Percentiles rank a stretch among this genome's conserved stretches.
Evolutionary conservation across 108 stramenopile species (phyloP).

Genomic region (Hondaea fermentalgiana): DNA sequence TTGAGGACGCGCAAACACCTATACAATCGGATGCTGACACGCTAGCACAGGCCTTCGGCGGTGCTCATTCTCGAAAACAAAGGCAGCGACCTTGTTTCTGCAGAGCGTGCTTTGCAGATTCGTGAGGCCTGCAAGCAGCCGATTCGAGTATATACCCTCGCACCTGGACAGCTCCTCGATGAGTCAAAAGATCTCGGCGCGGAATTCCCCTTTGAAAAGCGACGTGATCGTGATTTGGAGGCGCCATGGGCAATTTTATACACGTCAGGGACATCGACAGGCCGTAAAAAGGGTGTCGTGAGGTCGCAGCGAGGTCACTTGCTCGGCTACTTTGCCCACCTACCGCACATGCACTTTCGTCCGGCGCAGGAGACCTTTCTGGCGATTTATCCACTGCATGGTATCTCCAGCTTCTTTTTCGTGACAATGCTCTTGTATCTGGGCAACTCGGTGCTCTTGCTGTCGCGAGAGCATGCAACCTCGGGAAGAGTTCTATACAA

Average conservation of each 20-base stretch:
- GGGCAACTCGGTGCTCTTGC: neutral
- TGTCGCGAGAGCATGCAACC: neutral
- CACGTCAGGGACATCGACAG: neutral
- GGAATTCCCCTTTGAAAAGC: neutral
- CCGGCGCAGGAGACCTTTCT: neutral
- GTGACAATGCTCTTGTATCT: neutral
- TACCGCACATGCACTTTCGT: neutral
- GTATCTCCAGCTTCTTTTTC: constrained; percentile 12
- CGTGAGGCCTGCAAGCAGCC: no score
- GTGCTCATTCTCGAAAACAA: no score
- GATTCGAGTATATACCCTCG: no score
- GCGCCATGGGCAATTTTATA: neutral
- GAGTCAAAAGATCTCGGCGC: no score
- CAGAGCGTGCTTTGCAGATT: no score
- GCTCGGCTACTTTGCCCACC: neutral
- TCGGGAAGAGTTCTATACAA: neutral
- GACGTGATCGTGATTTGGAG: neutral
- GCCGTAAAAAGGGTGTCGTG: neutral
- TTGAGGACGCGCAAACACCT: neutral
- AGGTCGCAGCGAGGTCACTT: neutral
- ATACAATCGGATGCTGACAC: no score
- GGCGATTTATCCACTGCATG: neutral
- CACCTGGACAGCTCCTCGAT: no score
- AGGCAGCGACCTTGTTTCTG: no score
- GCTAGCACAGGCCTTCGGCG: no score